Evolutionary conservation across 140 eudicot species (phyloP).

Genomic region (Stevia rebaudiana): DNA sequence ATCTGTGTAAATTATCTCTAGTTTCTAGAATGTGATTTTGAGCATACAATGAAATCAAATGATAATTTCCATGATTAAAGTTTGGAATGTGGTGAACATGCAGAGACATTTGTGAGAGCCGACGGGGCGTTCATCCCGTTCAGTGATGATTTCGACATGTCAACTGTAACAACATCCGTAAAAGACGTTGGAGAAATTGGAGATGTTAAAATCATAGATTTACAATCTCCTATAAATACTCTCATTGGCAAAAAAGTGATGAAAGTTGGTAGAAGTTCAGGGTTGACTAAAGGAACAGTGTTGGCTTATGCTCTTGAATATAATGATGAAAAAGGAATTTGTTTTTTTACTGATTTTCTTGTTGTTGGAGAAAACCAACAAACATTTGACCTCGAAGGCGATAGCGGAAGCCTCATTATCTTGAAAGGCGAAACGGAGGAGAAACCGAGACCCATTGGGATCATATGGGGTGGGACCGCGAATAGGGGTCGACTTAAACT

Average conservation of each 20-base stretch:
- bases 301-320: conserved; percentile 95
- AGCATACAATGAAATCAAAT: neutral
- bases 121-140: conserved; percentile 98
- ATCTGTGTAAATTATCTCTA: too few species aligned
- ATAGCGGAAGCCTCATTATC: conserved; percentile 82
- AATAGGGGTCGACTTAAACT: conserved; percentile 90
- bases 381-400: conserved; percentile 96
- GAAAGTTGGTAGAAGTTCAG: conserved; percentile 98
- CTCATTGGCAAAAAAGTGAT: conserved; percentile 84
- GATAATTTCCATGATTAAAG: neutral
- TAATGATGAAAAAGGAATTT: conserved; percentile 90
- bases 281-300: conserved; percentile 77
- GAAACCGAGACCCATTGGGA: conserved; percentile 86
- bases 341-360: conserved; percentile 86
- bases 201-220: conserved; percentile 62
- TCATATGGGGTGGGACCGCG: conserved; percentile 98
- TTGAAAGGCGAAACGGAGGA: conserved; percentile 64
- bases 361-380: conserved; percentile 95
- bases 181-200: conserved; percentile 93
- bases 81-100: conserved; percentile 14
- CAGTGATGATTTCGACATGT: conserved; percentile 89
- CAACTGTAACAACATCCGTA: conserved; percentile 75
- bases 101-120: conserved; percentile 98
- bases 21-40: conserved; percentile 2
- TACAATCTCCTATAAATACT: conserved; percentile 73